Conservation (phyloP, 108 stramenopile species). For the Aurantiochytrium sp. region DNA sequence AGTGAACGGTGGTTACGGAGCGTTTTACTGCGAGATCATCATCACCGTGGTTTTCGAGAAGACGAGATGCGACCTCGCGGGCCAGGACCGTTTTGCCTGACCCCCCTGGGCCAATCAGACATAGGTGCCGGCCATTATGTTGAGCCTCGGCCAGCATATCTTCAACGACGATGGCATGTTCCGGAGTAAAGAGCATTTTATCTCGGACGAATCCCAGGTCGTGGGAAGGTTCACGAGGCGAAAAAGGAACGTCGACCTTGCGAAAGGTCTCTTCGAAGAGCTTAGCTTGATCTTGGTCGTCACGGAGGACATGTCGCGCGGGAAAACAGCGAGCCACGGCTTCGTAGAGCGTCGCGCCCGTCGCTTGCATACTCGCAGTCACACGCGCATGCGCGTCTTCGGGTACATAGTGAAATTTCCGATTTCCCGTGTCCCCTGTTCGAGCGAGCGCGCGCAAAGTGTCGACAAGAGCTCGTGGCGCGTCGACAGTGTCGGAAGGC, state of each 20-base stretch:
- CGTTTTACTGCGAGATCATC: too few species aligned
- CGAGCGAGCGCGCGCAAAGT: background rate
- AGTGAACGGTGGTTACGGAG: slow-evolving; percentile 29
- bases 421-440: background rate
- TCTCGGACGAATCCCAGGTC: background rate
- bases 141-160: background rate
- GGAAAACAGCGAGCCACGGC: background rate
- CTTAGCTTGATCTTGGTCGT: background rate
- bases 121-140: background rate
- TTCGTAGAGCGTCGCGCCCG: background rate
- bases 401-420: background rate
- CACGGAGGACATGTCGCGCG: background rate
- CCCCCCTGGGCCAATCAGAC: background rate
- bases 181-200: background rate
- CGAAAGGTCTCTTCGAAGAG: background rate
- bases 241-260: background rate
- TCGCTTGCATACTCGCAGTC: background rate
- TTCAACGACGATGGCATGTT: background rate
- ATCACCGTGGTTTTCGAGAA: background rate
- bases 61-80: background rate
- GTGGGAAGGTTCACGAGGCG: too few species aligned
- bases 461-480: background rate
- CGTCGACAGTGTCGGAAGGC: background rate
- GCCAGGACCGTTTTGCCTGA: background rate
- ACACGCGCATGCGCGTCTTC: background rate